These are phyloP conservation scores for Pisolithus sp. DNA, from an alignment of 768 basidiomycete species.

Conservation along the genomic window DNA sequence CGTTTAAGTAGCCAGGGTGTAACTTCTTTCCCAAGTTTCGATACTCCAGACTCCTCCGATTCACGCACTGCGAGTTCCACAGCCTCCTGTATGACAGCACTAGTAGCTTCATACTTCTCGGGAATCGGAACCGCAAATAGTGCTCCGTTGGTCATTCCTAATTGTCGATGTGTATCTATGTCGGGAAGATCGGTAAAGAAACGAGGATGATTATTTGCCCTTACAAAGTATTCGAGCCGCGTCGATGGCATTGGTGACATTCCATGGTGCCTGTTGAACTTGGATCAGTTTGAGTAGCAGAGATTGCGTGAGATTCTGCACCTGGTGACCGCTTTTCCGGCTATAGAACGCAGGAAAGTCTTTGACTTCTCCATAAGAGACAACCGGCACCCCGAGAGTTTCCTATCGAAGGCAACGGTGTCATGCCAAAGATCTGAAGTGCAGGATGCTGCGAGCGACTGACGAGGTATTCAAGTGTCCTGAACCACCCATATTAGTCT, in stretches of 20 bases:
- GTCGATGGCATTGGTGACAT: constrained; percentile 47
- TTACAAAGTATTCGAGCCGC: constrained; percentile 75
- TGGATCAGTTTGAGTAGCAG: background rate
- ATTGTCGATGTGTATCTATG: constrained; percentile 60
- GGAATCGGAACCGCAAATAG: constrained; percentile 91
- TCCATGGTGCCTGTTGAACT: constrained; percentile 68
- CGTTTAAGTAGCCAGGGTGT: constrained; percentile 92
- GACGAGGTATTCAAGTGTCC: constrained; percentile 78
- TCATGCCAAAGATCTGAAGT: background rate
- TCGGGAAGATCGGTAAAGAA: background rate
- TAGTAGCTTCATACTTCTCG: constrained; percentile 58
- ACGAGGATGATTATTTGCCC: constrained; percentile 18
- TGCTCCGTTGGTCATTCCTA: constrained; percentile 70
- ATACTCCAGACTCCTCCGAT: constrained; percentile 75
- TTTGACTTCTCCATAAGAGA: constrained; percentile 64
- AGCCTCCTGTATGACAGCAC: constrained; percentile 61
- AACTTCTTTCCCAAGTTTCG: constrained; percentile 77
- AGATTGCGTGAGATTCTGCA: constrained; percentile 20
- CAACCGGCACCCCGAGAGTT: constrained; percentile 89
- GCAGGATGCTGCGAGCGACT: constrained; percentile 12
- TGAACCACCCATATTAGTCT: constrained; percentile 21
- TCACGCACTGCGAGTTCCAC: constrained; percentile 84
- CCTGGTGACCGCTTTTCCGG: constrained; percentile 75
- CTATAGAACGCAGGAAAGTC: constrained; percentile 97
- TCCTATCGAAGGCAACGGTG: constrained; percentile 45